Percentiles rank a stretch among this genome's conserved stretches.
These are phyloP conservation scores for Candida neerlandica DNA, from an alignment of 1,139 yeast genomes.

Conservation along the genomic window DNA sequence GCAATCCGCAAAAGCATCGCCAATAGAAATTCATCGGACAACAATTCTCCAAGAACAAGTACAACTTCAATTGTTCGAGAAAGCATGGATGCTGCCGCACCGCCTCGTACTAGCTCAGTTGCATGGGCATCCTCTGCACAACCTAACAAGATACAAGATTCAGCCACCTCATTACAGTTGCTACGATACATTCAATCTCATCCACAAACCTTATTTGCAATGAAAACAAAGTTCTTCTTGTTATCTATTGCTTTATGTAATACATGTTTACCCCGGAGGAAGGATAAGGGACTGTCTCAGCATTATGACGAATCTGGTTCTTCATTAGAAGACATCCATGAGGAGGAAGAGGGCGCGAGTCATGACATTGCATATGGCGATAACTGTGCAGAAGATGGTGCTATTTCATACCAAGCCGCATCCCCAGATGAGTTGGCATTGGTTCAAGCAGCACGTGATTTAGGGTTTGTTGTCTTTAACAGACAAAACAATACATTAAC, in stretches of 20 bases:
- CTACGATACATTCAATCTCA: constrained; percentile 68
- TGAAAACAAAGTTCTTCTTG: constrained; percentile 75
- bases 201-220: constrained; percentile 72
- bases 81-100: constrained; percentile 23
- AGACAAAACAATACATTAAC: constrained; percentile 61
- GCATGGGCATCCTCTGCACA: constrained; percentile 43
- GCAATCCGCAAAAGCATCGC: neutral
- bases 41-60: constrained; percentile 23
- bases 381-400: constrained; percentile 38
- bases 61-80: constrained; percentile 37
- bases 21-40: constrained; percentile 3
- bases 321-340: constrained; percentile 18
- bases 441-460: constrained; percentile 90
- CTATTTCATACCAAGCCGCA: constrained; percentile 81
- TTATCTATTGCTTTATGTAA: constrained; percentile 86
- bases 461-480: constrained; percentile 82
- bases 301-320: constrained; percentile 13
- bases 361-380: neutral
- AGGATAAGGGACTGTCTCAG: constrained; percentile 6
- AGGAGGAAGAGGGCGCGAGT: constrained; percentile 9
- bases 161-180: constrained; percentile 51
- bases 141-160: constrained; percentile 34
- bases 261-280: constrained; percentile 72
- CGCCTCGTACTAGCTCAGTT: constrained; percentile 24
- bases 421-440: constrained; percentile 96